Evolutionary conservation across 495 filamentous ascomycete genomes (phyloP).

Genomic region (Darksidea phi): DNA sequence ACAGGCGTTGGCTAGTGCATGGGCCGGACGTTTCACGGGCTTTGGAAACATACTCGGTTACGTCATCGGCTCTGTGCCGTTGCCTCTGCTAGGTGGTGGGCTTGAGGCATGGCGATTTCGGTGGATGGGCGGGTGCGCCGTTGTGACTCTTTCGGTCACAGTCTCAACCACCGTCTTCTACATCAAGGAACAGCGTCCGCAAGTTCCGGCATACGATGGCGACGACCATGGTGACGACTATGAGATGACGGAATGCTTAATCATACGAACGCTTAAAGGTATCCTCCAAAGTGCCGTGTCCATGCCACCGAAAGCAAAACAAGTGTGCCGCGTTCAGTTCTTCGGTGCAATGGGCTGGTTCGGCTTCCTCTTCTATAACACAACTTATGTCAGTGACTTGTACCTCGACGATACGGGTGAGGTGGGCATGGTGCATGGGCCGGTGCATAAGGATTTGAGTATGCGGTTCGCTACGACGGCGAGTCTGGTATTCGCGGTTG

Average conservation of each 20-base stretch:
- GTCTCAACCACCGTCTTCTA: background rate
- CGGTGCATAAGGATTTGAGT: background rate
- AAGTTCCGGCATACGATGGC: background rate
- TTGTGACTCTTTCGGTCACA: background rate
- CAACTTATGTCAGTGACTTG: background rate
- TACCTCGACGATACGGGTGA: background rate
- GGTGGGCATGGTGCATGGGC: background rate
- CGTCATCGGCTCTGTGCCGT: background rate
- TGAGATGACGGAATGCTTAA: background rate
- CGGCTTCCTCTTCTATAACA: slow-evolving; percentile 5
- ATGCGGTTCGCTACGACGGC: background rate
- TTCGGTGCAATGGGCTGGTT: slow-evolving; percentile 2
- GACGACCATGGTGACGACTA: background rate
- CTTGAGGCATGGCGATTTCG: background rate
- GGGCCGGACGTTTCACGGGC: background rate
- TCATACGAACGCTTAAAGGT: background rate
- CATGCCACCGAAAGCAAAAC: background rate
- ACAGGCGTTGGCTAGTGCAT: background rate
- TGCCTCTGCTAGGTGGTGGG: background rate
- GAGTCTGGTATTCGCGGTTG: background rate
- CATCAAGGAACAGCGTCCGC: background rate
- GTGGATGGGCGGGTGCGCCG: background rate
- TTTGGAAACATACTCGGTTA: background rate
- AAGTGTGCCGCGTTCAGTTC: background rate
- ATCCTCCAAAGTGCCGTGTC: background rate